Conservation (phyloP, 495 filamentous ascomycete species). For the Hypoxylon fragiforme region DNA sequence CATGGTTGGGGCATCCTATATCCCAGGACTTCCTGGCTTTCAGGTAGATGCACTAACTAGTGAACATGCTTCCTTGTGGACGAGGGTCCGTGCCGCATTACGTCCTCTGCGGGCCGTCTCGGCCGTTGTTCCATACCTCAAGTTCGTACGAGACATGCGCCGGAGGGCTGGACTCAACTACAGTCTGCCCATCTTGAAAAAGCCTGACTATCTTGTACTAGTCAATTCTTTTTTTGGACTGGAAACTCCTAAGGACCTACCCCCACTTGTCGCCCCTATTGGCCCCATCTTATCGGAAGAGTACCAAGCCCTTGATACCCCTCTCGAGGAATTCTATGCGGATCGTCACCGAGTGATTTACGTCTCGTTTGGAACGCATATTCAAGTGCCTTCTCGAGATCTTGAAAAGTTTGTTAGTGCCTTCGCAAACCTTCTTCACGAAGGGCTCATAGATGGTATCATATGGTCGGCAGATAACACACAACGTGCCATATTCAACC, state of each 20-base stretch:
- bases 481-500: slow-evolving; percentile 25
- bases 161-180: slow-evolving; percentile 33
- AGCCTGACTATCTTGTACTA: slow-evolving; percentile 46
- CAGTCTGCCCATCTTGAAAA: slow-evolving; percentile 27
- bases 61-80: slow-evolving; percentile 42
- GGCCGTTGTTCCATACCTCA: slow-evolving; percentile 31
- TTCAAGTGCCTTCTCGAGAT: slow-evolving; percentile 35
- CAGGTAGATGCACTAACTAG: slow-evolving; percentile 41
- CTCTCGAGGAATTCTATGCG: slow-evolving; percentile 29
- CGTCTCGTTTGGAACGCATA: slow-evolving; percentile 45
- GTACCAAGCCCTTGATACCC: slow-evolving; percentile 32
- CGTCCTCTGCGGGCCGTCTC: slow-evolving; percentile 26
- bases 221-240: slow-evolving; percentile 50
- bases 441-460: slow-evolving; percentile 41
- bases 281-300: slow-evolving; percentile 42
- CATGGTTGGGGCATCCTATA: slow-evolving; percentile 41
- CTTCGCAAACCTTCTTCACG: slow-evolving; percentile 26
- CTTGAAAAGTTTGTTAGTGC: slow-evolving; percentile 35
- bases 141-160: slow-evolving; percentile 40
- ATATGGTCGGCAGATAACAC: slow-evolving; percentile 41
- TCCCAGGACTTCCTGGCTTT: slow-evolving; percentile 45
- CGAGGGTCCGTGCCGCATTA: slow-evolving; percentile 38
- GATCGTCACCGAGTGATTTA: slow-evolving; percentile 36
- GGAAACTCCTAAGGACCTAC: slow-evolving; percentile 45
- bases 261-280: slow-evolving; percentile 38